phyloP scores from a whole-genome alignment of 177 flowering plant genomes.

The Vitis hybrid region DNA sequence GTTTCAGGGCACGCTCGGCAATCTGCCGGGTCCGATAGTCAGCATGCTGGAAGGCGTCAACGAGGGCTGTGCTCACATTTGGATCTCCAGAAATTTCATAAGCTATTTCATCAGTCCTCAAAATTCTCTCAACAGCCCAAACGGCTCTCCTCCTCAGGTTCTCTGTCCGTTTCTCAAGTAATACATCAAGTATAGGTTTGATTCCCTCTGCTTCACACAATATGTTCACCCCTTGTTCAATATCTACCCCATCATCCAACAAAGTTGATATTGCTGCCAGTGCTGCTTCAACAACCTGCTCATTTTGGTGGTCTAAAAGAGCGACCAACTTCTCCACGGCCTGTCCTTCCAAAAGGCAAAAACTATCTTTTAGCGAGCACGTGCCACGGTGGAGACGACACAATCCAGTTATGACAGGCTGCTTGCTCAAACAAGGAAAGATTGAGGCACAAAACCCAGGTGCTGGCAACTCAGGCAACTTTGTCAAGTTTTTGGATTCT shows the following conservation, averaged over 20 bases:
- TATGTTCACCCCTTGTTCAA: slow-evolving; percentile 63
- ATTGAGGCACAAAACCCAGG: slow-evolving; percentile 63
- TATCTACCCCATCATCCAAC: slow-evolving; percentile 77
- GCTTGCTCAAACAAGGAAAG: slow-evolving; percentile 75
- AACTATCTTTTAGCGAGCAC: slow-evolving; percentile 71
- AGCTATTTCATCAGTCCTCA: slow-evolving; percentile 57
- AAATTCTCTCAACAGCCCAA: slow-evolving; percentile 65
- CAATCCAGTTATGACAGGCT: slow-evolving; percentile 53
- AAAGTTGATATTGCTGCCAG: slow-evolving; percentile 88
- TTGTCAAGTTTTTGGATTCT: slow-evolving; percentile 69
- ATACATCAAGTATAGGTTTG: slow-evolving; percentile 51
- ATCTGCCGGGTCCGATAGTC: slow-evolving; percentile 80
- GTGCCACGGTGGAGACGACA: slow-evolving; percentile 73
- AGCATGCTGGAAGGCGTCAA: slow-evolving; percentile 88
- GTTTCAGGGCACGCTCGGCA: slow-evolving; percentile 90
- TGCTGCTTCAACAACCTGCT: slow-evolving; percentile 81
- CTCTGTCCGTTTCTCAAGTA: slow-evolving; percentile 59
- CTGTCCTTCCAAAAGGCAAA: slow-evolving; percentile 81
- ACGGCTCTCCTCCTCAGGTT: slow-evolving; percentile 56
- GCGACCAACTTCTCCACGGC: slow-evolving; percentile 77
- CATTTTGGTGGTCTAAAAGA: slow-evolving; percentile 80
- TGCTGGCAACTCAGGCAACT: slow-evolving; percentile 59
- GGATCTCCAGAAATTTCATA: slow-evolving; percentile 57
- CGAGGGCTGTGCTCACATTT: slow-evolving; percentile 79
- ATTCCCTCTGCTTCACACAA: slow-evolving; percentile 64